Base-by-base conservation (phyloP, 768 basidiomycete genomes). In the Mycena chlorophos region DNA sequence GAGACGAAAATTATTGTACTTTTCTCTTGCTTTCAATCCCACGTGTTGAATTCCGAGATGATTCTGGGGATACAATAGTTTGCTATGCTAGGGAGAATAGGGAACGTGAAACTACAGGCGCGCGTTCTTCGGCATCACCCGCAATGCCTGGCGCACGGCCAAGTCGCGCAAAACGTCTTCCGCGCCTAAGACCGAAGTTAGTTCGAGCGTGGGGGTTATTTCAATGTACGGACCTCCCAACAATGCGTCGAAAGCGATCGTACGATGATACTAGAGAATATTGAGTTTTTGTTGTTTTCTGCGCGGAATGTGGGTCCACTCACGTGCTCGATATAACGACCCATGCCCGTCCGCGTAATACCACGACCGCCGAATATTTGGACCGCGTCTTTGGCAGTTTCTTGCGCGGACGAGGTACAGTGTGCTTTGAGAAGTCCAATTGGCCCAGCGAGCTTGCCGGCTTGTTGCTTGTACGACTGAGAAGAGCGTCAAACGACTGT, bases 291-390 rank as follows among this genome's bases (percentile, higher is more conserved):
- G n/a, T n/a, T n/a, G n/a, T n/a, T n/a, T n/a, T n/a, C n/a, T n/a
- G n/a, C n/a, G n/a, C n/a, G n/a, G n/a, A n/a, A n/a, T 34, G 31
- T 34, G 31, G 27, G 23, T 23, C 40, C n/a, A 45, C 17, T 37
- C 14, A 54, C 39, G 34, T 45, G 34, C n/a, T 40, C 48, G 40
- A 58, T 58, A 85, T 83, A 80, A 52, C 75, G 76, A 34, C 91
- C 91, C 88, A 92, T 91, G 17, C 91, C 91, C 2, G 84, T 84
- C 67, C 82, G 81, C 3, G 93, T 94, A 48, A 95, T 83, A 23
- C 89, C 92, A 51, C 93, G 84, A 17, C 92, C 93, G 64, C 91
- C 91, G 61, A 93, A 94, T 57, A 94, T 82, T 72, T 85, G 75
- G 17, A 80, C 75, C 38, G 77, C 76, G 63, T 78, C 78, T 5